A percentile compares a stretch with the other conserved stretches of the same genome.
phyloP scores from a whole-genome alignment of 495 filamentous ascomycete genomes.

The Penicillium paxilli region DNA sequence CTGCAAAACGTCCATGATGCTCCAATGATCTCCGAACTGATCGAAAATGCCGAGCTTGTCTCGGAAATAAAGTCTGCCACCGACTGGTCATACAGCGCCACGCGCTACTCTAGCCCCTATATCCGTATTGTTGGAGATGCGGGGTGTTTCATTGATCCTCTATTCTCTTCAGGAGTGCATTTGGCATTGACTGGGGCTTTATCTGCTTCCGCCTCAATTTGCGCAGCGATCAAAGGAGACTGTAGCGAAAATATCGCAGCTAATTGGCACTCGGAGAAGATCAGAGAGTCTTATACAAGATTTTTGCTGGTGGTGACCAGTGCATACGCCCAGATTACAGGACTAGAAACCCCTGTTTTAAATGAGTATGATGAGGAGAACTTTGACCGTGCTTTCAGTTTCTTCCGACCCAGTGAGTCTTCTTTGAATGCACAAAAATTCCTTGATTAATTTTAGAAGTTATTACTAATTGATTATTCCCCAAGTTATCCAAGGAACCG shows the following conservation, averaged over 20 bases:
- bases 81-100: slow-evolving; percentile 47
- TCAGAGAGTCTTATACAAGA: slow-evolving; percentile 47
- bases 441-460: background rate
- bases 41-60: slow-evolving; percentile 28
- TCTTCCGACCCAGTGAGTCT: slow-evolving; percentile 42
- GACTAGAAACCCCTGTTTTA: slow-evolving; percentile 30
- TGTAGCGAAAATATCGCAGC: slow-evolving; percentile 37
- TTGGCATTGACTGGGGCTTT: slow-evolving; percentile 45
- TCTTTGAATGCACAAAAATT: background rate
- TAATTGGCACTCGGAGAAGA: slow-evolving; percentile 47
- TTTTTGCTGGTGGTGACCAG: slow-evolving; percentile 51
- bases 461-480: background rate
- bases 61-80: slow-evolving; percentile 39
- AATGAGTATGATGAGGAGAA: slow-evolving; percentile 43
- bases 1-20: slow-evolving; percentile 29
- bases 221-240: slow-evolving; percentile 33
- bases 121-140: slow-evolving; percentile 41
- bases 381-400: slow-evolving; percentile 46
- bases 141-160: slow-evolving; percentile 45
- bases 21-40: slow-evolving; percentile 24
- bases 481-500: background rate
- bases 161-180: slow-evolving; percentile 50
- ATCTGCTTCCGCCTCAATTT: slow-evolving; percentile 44
- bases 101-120: slow-evolving; percentile 33
- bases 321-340: slow-evolving; percentile 44